A percentile compares a stretch with the other conserved stretches of the same genome.
These are phyloP conservation scores for Monascus ruber DNA, from an alignment of 2,329 filamentous ascomycete species.

Conservation along the genomic window DNA sequence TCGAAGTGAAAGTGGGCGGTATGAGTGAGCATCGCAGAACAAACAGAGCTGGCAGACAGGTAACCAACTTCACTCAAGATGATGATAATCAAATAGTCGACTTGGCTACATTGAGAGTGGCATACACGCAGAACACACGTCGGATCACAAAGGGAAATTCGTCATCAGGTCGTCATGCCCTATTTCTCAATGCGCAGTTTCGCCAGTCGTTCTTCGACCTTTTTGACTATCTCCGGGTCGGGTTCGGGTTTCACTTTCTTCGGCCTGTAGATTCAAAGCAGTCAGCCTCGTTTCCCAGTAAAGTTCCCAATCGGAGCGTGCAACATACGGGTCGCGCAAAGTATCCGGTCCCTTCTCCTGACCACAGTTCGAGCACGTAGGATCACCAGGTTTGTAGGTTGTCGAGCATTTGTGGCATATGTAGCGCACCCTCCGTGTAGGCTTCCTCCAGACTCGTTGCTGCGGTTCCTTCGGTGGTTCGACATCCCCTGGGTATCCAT, in stretches of 20 bases:
- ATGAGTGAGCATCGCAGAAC: too few species aligned
- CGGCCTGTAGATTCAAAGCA: slow-evolving; percentile 15
- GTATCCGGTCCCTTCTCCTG: slow-evolving; percentile 32
- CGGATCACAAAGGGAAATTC: too few species aligned
- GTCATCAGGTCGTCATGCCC: too few species aligned
- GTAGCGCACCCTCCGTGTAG: slow-evolving; percentile 29
- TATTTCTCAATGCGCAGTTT: slow-evolving; percentile 4
- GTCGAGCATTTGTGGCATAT: slow-evolving; percentile 30
- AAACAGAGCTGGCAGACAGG: too few species aligned
- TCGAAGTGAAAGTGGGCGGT: too few species aligned
- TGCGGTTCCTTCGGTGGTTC: slow-evolving; percentile 23
- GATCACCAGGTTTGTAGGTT: slow-evolving; percentile 20
- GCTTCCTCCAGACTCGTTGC: slow-evolving; percentile 26
- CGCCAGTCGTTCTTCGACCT: slow-evolving; percentile 29
- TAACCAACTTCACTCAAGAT: too few species aligned
- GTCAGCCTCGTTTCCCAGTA: too few species aligned
- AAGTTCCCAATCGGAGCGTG: too few species aligned
- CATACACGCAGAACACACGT: too few species aligned
- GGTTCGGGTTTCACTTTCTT: slow-evolving; percentile 29
- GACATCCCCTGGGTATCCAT: slow-evolving; percentile 35
- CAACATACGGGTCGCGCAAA: slow-evolving; percentile 31
- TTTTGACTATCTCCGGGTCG: slow-evolving; percentile 27
- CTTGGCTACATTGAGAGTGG: too few species aligned
- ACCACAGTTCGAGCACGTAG: slow-evolving; percentile 26
- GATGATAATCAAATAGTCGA: too few species aligned